Base-by-base conservation (phyloP, 306 rosid species). In the Castanopsis chinensis region DNA sequence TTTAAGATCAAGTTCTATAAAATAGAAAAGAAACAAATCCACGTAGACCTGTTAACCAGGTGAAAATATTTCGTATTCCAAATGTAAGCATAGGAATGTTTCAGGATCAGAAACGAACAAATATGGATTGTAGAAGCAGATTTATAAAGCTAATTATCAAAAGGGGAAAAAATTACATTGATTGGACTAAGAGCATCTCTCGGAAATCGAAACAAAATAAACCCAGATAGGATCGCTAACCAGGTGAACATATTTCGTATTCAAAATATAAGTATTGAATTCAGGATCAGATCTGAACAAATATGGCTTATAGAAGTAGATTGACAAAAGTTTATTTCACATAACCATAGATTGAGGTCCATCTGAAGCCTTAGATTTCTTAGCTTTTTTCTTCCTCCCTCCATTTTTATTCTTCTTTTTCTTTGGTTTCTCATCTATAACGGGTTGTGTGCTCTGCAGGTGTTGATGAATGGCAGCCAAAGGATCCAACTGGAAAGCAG, bases 391-490 rank as follows among this genome's bases (percentile, higher is more conserved):
- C 85, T 88, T 92, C 82, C 45, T 84, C 74, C 96, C 89, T 74
- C 93, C 94, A 75, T 86, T 90, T 85, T 78, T 88, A 72, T 89
- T 91, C 49, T 33, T 80, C 60, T 72, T 91, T 69, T 85, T 84
- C 93, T 85, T 89, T 15, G 84, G 91, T 78, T 86, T 85, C 76
- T 86, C 90, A 72, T 86, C 93, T 51, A 57, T 77, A 33, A 77
- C 79, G 0, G 97, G 96, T 71, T 88, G 98, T 64, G 91, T 89
- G 51, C 79, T 82, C 88, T 83, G 83, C 64, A 93, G 78, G 70
- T 91, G 90, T 63, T 85, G 87, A 69, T 80, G 72, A 72, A 91
- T 86, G 78, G 92, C 90, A 63, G 82, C 83, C n/a, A 88, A 17
- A 30, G 97, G 94, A 85, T 93, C 88, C 5, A 60, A 76, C 85